These are phyloP conservation scores for Fragaria iinumae DNA, from an alignment of 306 rosid species.

Conservation along the genomic window DNA sequence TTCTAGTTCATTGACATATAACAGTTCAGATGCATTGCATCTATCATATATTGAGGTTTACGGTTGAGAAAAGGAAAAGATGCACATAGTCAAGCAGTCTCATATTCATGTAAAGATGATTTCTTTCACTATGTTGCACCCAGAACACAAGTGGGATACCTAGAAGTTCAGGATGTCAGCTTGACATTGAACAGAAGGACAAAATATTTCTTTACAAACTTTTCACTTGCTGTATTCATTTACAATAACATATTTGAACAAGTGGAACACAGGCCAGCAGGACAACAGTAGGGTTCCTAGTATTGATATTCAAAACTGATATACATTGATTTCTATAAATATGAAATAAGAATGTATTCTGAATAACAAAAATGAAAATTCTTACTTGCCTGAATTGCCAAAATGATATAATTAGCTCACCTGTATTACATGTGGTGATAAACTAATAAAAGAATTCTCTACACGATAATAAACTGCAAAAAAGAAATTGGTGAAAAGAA, in stretches of 20 bases:
- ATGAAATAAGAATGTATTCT: background rate
- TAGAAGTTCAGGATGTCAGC: background rate
- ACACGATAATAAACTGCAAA: slow-evolving; percentile 79
- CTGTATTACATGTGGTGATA: slow-evolving; percentile 83
- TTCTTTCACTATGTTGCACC: background rate
- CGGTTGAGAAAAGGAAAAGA: background rate
- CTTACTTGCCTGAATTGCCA: background rate
- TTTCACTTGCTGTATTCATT: background rate
- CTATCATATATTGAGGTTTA: background rate
- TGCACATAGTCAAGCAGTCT: background rate
- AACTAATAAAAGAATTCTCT: slow-evolving; percentile 57
- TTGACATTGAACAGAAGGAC: background rate
- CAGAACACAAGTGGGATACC: background rate
- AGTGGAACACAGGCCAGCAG: background rate
- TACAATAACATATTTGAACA: background rate
- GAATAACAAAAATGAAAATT: background rate
- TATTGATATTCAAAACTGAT: background rate
- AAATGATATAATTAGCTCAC: slow-evolving; percentile 35
- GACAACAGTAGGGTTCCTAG: background rate
- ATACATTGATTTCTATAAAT: background rate
- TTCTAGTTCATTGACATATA: background rate
- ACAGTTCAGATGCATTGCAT: background rate
- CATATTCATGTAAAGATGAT: background rate
- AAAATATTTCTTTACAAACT: background rate
- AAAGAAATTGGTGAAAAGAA: slow-evolving; percentile 20